Percentiles rank a stretch among this genome's conserved stretches.
phyloP scores from a whole-genome alignment of 2,329 filamentous ascomycete genomes.

The Xylariaceae sp. region DNA sequence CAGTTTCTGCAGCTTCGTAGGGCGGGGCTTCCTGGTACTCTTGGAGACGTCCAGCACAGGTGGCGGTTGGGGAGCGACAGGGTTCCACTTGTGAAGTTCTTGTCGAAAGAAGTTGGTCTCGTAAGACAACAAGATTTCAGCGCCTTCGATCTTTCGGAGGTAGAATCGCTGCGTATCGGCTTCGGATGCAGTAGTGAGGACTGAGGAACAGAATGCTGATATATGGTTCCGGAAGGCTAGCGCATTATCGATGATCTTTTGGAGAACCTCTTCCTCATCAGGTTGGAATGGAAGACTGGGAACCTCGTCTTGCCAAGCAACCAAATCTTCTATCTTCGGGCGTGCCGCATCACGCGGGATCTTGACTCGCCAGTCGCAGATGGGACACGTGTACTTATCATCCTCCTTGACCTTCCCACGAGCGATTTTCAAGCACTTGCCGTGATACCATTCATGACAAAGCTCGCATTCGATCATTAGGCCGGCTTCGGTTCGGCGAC shows the following conservation, averaged over 20 bases:
- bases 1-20: conserved; percentile 94
- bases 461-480: conserved; percentile 99
- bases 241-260: conserved; percentile 82
- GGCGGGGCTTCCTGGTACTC: conserved; percentile 90
- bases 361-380: conserved; percentile 95
- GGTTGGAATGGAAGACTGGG: conserved; percentile 82
- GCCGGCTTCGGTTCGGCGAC: conserved; percentile 84
- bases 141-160: conserved; percentile 92
- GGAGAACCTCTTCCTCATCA: conserved; percentile 83
- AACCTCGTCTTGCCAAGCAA: conserved; percentile 81
- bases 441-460: conserved; percentile 99
- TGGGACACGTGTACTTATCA: conserved; percentile 96
- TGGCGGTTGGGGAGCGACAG: conserved; percentile 80
- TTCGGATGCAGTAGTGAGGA: conserved; percentile 79
- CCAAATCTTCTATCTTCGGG: conserved; percentile 88
- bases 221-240: conserved; percentile 81
- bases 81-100: conserved; percentile 91
- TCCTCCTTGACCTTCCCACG: conserved; percentile 97
- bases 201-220: conserved; percentile 71
- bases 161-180: conserved; percentile 91
- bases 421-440: conserved; percentile 96
- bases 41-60: conserved; percentile 82
- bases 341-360: conserved; percentile 94
- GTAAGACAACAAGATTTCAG: conserved; percentile 83
- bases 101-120: conserved; percentile 99